phyloP scores from a whole-genome alignment of 305 asterid species.

The Fraxinus ornus region DNA sequence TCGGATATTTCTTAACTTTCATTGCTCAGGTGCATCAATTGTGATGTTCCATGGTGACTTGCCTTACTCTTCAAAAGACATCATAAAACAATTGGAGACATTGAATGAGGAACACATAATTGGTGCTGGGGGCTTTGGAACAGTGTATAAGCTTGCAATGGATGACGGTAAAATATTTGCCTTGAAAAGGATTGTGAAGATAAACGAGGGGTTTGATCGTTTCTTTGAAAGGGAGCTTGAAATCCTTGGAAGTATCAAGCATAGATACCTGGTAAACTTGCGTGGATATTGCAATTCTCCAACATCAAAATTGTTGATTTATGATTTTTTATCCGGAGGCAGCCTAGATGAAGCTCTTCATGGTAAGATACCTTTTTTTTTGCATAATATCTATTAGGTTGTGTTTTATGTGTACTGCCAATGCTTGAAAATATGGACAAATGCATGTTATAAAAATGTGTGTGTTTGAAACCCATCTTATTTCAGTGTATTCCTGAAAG shows the following conservation, averaged over 20 bases:
- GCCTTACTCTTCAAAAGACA: conserved; percentile 94
- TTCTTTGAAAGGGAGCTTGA: conserved; percentile 97
- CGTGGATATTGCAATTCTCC: conserved; percentile 99
- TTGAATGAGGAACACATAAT: conserved; percentile 86
- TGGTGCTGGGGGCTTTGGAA: conserved; percentile 97
- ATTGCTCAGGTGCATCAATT: conserved; percentile 84
- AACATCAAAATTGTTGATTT: conserved; percentile 79
- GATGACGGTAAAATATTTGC: conserved; percentile 95
- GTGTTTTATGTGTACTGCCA: neutral
- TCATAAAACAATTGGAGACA: conserved; percentile 75
- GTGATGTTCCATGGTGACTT: conserved; percentile 96
- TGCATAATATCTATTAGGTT: neutral
- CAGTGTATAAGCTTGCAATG: conserved; percentile 95
- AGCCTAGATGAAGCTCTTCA: conserved; percentile 96
- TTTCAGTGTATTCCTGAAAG: neutral
- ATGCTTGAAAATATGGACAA: neutral
- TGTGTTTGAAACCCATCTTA: neutral
- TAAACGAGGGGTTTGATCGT: conserved; percentile 91
- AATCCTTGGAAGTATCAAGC: conserved; percentile 98
- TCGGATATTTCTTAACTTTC: conserved; percentile 9
- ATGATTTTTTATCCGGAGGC: conserved; percentile 91
- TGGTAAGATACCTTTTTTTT: conserved; percentile 40
- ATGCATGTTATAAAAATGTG: neutral
- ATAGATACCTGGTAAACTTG: conserved; percentile 85
- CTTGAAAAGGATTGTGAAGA: conserved; percentile 82